Evolutionary conservation across 2,329 filamentous ascomycete genomes (phyloP).

Genomic region (Nothophaeocryptopus gaeumannii): DNA sequence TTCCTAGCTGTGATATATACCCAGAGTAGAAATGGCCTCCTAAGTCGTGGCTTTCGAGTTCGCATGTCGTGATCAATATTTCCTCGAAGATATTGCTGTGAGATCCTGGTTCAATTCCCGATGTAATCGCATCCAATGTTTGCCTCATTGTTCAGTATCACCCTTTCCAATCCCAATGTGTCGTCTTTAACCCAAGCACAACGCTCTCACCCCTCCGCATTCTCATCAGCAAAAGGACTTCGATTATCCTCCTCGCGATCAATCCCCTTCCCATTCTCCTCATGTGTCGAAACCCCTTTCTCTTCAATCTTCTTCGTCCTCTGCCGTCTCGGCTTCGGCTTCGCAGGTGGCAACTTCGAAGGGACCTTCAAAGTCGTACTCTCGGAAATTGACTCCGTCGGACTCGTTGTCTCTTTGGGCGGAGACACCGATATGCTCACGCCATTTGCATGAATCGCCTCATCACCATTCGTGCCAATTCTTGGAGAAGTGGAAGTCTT

Average conservation of each 20-base stretch:
- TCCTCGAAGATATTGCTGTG: too few species aligned
- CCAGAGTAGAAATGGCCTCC: too few species aligned
- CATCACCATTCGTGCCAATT: slow-evolving; percentile 8
- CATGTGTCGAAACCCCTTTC: slow-evolving; percentile 9
- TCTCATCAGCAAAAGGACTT: slow-evolving; percentile 26
- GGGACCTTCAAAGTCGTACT: slow-evolving; percentile 13
- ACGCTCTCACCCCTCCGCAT: slow-evolving; percentile 18
- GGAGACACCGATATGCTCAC: slow-evolving; percentile 4
- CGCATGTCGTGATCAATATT: too few species aligned
- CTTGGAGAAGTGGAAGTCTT: slow-evolving; percentile 14
- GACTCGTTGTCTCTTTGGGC: not conserved
- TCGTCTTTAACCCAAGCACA: too few species aligned
- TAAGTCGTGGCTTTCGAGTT: too few species aligned
- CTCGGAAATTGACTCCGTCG: slow-evolving; percentile 5
- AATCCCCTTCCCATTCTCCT: slow-evolving; percentile 14
- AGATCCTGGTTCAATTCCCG: too few species aligned
- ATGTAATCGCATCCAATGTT: too few species aligned
- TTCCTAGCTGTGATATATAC: too few species aligned
- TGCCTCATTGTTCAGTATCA: not conserved
- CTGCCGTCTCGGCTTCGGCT: slow-evolving; percentile 11
- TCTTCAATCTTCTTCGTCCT: slow-evolving; percentile 2
- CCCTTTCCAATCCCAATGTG: not conserved
- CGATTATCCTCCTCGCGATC: not conserved
- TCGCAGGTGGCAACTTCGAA: slow-evolving; percentile 7
- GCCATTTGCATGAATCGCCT: slow-evolving; percentile 7